Evolutionary conservation across 345 rosid species (phyloP).

Genomic region (Moricandia arvensis): DNA sequence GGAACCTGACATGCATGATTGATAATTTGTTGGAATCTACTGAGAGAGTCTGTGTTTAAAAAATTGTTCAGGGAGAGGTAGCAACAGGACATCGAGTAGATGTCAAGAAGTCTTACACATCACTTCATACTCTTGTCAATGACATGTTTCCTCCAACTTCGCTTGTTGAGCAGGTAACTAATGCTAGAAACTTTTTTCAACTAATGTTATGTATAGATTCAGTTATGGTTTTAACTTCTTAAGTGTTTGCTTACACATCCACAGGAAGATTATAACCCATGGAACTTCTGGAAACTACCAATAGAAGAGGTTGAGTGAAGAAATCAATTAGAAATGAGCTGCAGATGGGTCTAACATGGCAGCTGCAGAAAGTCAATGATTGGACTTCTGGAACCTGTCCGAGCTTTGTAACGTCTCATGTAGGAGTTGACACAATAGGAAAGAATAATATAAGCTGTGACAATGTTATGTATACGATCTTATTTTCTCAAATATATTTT

Average conservation of each 20-base stretch:
- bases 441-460: not conserved
- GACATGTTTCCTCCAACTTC: slow-evolving; percentile 94
- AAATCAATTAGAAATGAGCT: slow-evolving; percentile 12
- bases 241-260: slow-evolving; percentile 7
- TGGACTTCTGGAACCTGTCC: slow-evolving; percentile 18
- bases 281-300: slow-evolving; percentile 86
- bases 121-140: slow-evolving; percentile 81
- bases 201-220: not conserved
- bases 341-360: slow-evolving; percentile 7
- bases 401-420: slow-evolving; percentile 17
- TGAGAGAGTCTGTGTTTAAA: slow-evolving; percentile 1
- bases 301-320: slow-evolving; percentile 52
- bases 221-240: slow-evolving; percentile 6
- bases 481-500: not conserved
- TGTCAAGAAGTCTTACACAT: slow-evolving; percentile 73
- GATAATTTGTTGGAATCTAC: not conserved
- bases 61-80: slow-evolving; percentile 69
- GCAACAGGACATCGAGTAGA: slow-evolving; percentile 78
- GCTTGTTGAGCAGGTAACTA: slow-evolving; percentile 67
- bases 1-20: not conserved
- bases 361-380: slow-evolving; percentile 15
- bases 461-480: not conserved
- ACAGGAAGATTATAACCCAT: slow-evolving; percentile 86
- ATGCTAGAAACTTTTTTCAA: not conserved
- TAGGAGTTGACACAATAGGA: slow-evolving; percentile 17